Conservation (phyloP, 2,329 filamentous ascomycete genomes). For the Pestalotiopsis sp. region DNA sequence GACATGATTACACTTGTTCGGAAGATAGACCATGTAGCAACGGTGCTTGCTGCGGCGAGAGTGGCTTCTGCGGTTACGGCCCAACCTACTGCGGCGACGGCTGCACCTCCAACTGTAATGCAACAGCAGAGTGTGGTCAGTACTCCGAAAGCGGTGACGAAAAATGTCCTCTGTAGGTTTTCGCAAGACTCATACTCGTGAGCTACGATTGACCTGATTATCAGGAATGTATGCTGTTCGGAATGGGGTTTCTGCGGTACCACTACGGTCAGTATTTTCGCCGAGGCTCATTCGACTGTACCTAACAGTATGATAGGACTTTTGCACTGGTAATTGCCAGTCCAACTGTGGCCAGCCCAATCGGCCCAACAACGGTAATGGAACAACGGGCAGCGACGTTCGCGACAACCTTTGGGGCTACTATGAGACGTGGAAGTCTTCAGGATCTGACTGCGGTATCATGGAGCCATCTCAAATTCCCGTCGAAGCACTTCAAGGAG, state of each 20-base stretch:
- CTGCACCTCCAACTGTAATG: conserved; percentile 2
- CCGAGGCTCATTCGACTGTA: too few relatives aligned
- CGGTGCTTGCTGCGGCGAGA: conserved; percentile 1
- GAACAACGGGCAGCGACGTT: too few relatives aligned
- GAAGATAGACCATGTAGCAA: neutral
- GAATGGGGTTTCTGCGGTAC: neutral
- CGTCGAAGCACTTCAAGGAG: too few relatives aligned
- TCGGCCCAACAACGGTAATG: too few relatives aligned
- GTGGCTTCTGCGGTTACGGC: conserved; percentile 2
- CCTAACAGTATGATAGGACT: too few relatives aligned
- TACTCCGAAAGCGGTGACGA: neutral
- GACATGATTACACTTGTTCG: neutral
- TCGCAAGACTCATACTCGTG: neutral
- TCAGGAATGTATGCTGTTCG: conserved; percentile 3
- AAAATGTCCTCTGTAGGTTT: conserved; percentile 2
- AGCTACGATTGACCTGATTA: neutral
- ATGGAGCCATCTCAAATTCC: too few relatives aligned
- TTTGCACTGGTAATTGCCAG: too few relatives aligned
- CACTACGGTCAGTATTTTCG: too few relatives aligned
- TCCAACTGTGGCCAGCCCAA: too few relatives aligned
- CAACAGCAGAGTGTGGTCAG: conserved; percentile 5
- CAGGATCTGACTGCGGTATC: too few relatives aligned
- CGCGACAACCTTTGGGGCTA: too few relatives aligned
- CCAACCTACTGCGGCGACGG: conserved; percentile 2
- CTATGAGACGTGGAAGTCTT: too few relatives aligned